Evolutionary conservation across 2,329 filamentous ascomycete genomes (phyloP), one percentile per base, ranked within the genome.

Genomic region (Epichloe uncinata): DNA sequence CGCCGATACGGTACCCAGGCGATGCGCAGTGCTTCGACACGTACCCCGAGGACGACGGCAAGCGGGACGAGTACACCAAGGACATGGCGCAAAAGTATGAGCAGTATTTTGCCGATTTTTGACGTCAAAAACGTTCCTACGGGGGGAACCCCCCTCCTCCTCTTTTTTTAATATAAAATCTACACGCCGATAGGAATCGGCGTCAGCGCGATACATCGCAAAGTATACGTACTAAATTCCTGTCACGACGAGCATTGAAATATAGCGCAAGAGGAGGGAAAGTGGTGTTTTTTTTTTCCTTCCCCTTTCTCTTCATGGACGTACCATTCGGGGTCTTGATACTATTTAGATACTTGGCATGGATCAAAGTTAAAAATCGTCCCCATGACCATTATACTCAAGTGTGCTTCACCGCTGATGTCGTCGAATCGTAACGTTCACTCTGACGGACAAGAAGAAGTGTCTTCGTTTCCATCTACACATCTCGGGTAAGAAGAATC

Each of bases 1-100:
- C 85, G n/a, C 82, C 84, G 49, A 70, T 91, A 33, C 73, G 82
- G 22, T 84, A 79, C 46, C 76, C 81, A 0, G 85, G 84, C 34
- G 87, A 91, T 60, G 82, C 86, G 16, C 77, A 85, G 60, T 91
- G 87, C 63, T 93, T 91, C 60, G 87, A 91, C 60, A 74, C 82
- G 41, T 93, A 91, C 59, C 84, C 86, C 16, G 84, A 87, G 52
- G 84, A 89, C 60, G 80, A 84, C 52, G 78, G 73, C 49, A 74
- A 74, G 45, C 71, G 77, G 50, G 81, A 85, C 38, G 68, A 72
- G 50, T 90, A 89, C 60, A 85, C 82, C 3, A 74, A 79, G 41
- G 84, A 87, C 42, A 72, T 88, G 73, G 73, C 73, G 35, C 70
- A 73, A 42, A 80, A 80, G 66, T 89, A 86, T 64, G 86, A 90